Base-by-base conservation (phyloP, 139 green algal species). In the Coelastrella sp. region DNA sequence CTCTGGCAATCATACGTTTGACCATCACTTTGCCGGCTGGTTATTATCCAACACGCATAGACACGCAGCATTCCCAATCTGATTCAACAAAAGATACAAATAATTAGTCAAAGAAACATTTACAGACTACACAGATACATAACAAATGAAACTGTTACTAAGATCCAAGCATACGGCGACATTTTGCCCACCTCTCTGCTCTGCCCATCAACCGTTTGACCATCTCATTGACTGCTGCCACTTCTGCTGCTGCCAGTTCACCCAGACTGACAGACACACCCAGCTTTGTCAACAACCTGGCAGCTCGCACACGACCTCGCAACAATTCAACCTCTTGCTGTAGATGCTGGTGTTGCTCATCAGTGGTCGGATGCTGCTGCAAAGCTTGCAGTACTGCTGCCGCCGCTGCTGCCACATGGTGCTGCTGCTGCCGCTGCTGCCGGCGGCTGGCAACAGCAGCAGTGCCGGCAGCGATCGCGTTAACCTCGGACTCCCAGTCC, bases 211-310 rank as follows among this genome's bases (percentile, higher is more conserved):
- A 20, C 17, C 68, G 66, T 20, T 68, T 76, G 3, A 88, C 32
- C 68, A 80, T 59, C 4, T 80, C 83, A 57, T 68, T 66, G 54
- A 80, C 83, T 32, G 83, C 83, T 71, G 66, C 54, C 16, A 56
- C 68, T 13, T 88, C 83, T 73, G 83, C 83, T 47, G 83, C 83
- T 13, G 83, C 66, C 66, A 88, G 17, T 0, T 88, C 66, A 3
- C 68, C 66, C 2, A 88, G 20, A 47, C 20, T 20, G 6, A 88
- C 83, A 71, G 47, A 71, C 54, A 66, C 80, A 13, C 83, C 83
- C 7, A 73, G 83, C 83, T 88, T 88, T 7, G 83, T 88, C 83
- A 88, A 68, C 68, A 88, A 54, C 68, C 83, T 19, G 5, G 83
- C 83, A n/a, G 83, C 66, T 17, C 83, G 20, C 0, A 80, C 54